Percentiles rank a stretch among this genome's conserved stretches.
Evolutionary conservation across 163 green algal genomes (phyloP).

Genomic region (Scenedesmus sp.): DNA sequence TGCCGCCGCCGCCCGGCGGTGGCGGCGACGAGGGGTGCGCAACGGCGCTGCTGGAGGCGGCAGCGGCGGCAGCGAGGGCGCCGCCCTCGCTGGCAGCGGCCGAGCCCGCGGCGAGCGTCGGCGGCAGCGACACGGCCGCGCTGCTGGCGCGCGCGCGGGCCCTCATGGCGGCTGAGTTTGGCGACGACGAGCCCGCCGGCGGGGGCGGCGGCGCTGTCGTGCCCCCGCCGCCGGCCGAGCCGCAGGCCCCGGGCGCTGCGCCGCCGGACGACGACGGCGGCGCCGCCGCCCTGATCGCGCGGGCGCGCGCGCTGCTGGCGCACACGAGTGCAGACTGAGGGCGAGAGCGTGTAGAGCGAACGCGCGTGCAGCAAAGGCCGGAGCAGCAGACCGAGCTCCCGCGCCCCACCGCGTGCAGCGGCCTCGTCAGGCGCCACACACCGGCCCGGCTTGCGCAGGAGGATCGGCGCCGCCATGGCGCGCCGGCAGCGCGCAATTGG

Average conservation of each 20-base stretch:
- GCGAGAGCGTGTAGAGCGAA: no score
- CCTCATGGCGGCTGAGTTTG: conserved; percentile 13
- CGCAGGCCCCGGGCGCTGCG: neutral
- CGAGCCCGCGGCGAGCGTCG: no score
- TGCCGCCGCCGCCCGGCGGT: neutral
- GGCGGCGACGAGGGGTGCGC: neutral
- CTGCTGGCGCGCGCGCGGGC: conserved; percentile 1
- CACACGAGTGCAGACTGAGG: no score
- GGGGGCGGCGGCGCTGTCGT: neutral
- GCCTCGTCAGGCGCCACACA: no score
- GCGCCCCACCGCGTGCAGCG: no score
- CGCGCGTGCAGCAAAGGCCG: no score
- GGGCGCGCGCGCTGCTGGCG: conserved; percentile 17
- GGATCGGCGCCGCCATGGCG: no score
- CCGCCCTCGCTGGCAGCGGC: neutral
- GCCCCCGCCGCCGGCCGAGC: neutral
- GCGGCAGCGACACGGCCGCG: neutral
- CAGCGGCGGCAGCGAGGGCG: neutral
- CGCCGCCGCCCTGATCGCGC: neutral
- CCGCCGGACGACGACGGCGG: neutral
- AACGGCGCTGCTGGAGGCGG: neutral
- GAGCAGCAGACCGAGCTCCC: no score
- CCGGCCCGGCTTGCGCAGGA: no score
- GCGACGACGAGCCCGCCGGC: neutral
- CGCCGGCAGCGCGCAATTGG: no score